These are phyloP conservation scores for Tylopilus sp. DNA, from an alignment of 768 basidiomycete species.

Conservation along the genomic window DNA sequence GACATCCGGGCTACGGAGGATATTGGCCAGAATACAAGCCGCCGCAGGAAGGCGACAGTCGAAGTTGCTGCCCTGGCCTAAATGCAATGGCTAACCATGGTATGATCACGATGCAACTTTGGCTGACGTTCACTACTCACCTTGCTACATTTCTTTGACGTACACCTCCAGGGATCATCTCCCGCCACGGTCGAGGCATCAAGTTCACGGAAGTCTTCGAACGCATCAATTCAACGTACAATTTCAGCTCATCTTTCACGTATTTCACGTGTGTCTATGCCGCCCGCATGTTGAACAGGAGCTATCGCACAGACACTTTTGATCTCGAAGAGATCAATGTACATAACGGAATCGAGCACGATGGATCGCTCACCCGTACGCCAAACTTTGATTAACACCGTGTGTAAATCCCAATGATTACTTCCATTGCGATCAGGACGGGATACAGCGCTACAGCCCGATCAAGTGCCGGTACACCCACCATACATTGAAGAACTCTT, in stretches of 20 bases:
- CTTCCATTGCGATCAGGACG: slow-evolving; percentile 42
- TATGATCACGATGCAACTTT: slow-evolving; percentile 27
- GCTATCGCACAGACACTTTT: slow-evolving; percentile 54
- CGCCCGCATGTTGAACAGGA: slow-evolving; percentile 55
- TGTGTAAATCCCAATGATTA: neutral
- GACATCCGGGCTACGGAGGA: slow-evolving; percentile 53
- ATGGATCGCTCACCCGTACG: slow-evolving; percentile 29
- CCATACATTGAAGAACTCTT: slow-evolving; percentile 57
- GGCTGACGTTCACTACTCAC: neutral
- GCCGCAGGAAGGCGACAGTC: slow-evolving; percentile 59
- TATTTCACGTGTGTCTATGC: slow-evolving; percentile 56
- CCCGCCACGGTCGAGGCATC: slow-evolving; percentile 67
- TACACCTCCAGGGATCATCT: slow-evolving; percentile 33
- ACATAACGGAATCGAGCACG: slow-evolving; percentile 19
- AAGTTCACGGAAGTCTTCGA: slow-evolving; percentile 43
- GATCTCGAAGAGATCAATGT: slow-evolving; percentile 45
- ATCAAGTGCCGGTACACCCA: slow-evolving; percentile 53
- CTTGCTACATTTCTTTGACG: neutral
- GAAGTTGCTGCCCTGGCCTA: slow-evolving; percentile 67
- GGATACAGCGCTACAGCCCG: slow-evolving; percentile 42
- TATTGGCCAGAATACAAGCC: slow-evolving; percentile 66
- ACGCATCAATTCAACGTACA: slow-evolving; percentile 53
- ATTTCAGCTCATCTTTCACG: slow-evolving; percentile 67
- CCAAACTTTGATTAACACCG: neutral
- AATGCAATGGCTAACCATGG: slow-evolving; percentile 84